Conservation (phyloP, 768 basidiomycete species). For the Termitomyces sp. region DNA sequence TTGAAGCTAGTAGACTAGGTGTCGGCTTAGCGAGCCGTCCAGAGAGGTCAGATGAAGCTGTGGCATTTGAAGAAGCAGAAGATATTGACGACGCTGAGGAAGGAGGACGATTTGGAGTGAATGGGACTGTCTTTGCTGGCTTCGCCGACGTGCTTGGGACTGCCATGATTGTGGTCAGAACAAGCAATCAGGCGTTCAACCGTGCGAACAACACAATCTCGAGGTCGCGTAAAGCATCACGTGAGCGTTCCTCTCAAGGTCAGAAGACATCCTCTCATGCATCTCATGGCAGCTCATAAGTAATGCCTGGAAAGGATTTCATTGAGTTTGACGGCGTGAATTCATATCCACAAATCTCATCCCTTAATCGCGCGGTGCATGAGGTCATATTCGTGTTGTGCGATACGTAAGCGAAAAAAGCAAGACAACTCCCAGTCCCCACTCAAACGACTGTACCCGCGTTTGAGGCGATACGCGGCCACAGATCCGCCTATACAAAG, state of each 20-base stretch:
- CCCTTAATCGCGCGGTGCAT: neutral
- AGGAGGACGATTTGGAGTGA: constrained; percentile 51
- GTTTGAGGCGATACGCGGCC: constrained; percentile 99
- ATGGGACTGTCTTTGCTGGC: constrained; percentile 35
- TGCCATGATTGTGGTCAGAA: constrained; percentile 8
- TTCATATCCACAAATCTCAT: neutral
- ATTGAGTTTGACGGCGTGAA: neutral
- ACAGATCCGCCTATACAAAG: constrained; percentile 76
- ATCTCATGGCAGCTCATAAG: no score
- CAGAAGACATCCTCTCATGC: neutral
- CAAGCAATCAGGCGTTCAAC: constrained; percentile 6
- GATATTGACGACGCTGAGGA: constrained; percentile 21
- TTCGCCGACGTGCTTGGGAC: constrained; percentile 28
- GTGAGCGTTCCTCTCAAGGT: constrained; percentile 4
- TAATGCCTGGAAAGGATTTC: neutral
- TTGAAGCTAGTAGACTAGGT: constrained; percentile 25
- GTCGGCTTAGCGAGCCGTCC: constrained; percentile 25
- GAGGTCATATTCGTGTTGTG: constrained; percentile 13
- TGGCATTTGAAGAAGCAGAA: constrained; percentile 22
- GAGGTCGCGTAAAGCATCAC: constrained; percentile 7
- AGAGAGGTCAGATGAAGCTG: constrained; percentile 18
- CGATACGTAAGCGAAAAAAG: constrained; percentile 13
- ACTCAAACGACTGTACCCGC: constrained; percentile 94
- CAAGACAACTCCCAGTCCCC: constrained; percentile 9
- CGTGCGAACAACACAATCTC: constrained; percentile 9